Percentiles rank a stretch among this genome's conserved stretches.
Conservation (phyloP, 306 rosid genomes). For the Rosa lucieae region DNA sequence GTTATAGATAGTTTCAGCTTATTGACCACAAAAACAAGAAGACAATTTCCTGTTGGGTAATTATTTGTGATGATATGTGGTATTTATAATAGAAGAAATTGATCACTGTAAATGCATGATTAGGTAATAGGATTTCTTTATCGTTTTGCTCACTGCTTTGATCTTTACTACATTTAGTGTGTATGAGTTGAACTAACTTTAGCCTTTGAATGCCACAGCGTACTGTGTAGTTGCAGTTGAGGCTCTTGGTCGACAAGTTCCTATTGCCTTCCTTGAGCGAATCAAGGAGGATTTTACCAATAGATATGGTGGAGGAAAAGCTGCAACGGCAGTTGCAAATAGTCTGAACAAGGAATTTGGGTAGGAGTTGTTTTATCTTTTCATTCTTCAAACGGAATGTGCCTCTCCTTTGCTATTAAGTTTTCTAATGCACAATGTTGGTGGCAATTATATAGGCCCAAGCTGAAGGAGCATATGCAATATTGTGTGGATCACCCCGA, state of each 20-base stretch:
- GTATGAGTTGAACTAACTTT: conserved; percentile 32
- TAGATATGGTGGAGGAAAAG: conserved; percentile 86
- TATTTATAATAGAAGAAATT: neutral
- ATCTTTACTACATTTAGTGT: conserved; percentile 1
- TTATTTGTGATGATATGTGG: neutral
- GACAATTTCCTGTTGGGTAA: neutral
- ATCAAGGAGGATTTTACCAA: conserved; percentile 79
- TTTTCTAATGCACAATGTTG: conserved; percentile 25
- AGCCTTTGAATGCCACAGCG: conserved; percentile 47
- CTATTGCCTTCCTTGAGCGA: conserved; percentile 86
- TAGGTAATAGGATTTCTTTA: neutral
- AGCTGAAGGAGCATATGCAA: conserved; percentile 93
- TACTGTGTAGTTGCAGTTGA: conserved; percentile 90
- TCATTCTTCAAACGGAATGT: neutral
- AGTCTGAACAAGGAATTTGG: conserved; percentile 83
- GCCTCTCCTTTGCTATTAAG: conserved; percentile 9
- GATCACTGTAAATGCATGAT: neutral
- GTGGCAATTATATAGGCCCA: conserved; percentile 44
- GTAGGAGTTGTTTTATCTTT: conserved; percentile 35
- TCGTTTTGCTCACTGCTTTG: neutral
- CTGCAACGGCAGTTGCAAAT: conserved; percentile 71
- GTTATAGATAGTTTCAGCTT: neutral
- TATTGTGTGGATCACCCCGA: conserved; percentile 87
- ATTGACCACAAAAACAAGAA: neutral
- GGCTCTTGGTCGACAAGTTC: conserved; percentile 76